Base-by-base conservation (phyloP, 345 rosid species). In the Viola odorata region DNA sequence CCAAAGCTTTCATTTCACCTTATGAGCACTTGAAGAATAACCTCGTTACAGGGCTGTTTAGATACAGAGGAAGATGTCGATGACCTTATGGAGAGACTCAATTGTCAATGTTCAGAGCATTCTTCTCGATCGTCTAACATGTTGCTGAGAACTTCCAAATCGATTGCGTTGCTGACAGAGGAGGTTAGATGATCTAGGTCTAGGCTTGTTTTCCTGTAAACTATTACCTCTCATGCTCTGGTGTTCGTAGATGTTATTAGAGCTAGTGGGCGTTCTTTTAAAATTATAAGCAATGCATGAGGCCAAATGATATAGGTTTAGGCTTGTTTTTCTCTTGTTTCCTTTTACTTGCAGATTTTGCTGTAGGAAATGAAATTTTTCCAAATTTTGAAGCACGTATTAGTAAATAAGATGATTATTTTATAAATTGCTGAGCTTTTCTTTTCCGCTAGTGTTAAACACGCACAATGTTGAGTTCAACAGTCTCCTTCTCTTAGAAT, bases 141-240 rank as follows among this genome's bases (percentile, higher is more conserved):
- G 52, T 58, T 62, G 53, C 73, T 76, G 64, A 78, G 75, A 64
- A 70, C 80, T 69, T 68, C 72, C 53, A 63, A 70, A 52, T 68
- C 63, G n/a, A 60, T 53, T 14, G 57, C 62, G 6, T 63, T 55
- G 51, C 57, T 60, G 14, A 55, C 60, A 38, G 63, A 73, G 71
- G 73, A 79, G 95, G 98, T 89, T 60, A 67, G 85, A 71, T 55
- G 67, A 75, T 42, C 16, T 72, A 53, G 50, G 42, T 67, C 42
- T 13, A 15, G n/a, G 52, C 52, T 37, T 38, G 47, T 65, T 66
- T 56, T 8, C 58, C 32, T 23, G 2, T 23, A 23, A 23, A 23
- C 32, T 23, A 23, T 23, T 0, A 2, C 32, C 1, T 23, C 32
- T 23, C 32, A 23, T 23, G 32, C 32, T 32, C 12, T 50, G 4